A percentile compares a stretch with the other conserved stretches of the same genome.
Conservation (phyloP, 164 flowering plant species). For the Magnolia officinalis region DNA sequence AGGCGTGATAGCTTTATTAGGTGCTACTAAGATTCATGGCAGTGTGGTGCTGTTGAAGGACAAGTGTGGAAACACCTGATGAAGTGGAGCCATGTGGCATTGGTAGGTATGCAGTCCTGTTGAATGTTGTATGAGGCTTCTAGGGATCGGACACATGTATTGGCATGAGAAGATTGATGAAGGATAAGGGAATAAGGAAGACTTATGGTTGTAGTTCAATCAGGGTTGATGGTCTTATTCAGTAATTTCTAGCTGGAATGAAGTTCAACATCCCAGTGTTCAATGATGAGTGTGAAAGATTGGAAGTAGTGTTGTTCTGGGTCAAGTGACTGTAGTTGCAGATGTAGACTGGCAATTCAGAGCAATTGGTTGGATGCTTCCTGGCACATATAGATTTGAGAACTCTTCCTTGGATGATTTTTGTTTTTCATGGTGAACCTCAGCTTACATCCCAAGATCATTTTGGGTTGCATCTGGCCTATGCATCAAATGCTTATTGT, state of each 20-base stretch:
- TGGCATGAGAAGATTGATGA: slow-evolving; percentile 9
- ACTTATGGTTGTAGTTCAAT: slow-evolving; percentile 26
- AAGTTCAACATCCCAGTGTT: neutral
- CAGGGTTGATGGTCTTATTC: slow-evolving; percentile 16
- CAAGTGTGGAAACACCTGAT: neutral
- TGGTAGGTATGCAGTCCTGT: slow-evolving; percentile 10
- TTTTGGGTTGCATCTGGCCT: no score
- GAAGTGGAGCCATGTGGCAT: slow-evolving; percentile 18
- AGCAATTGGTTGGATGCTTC: no score
- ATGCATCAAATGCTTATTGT: no score
- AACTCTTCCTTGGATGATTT: no score
- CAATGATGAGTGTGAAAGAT: no score
- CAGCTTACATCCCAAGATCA: no score
- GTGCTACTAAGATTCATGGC: neutral
- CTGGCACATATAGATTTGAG: no score
- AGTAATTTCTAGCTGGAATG: slow-evolving; percentile 11
- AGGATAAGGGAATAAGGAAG: slow-evolving; percentile 14
- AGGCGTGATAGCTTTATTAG: slow-evolving; percentile 2
- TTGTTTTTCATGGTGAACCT: no score
- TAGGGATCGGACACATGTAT: slow-evolving; percentile 17
- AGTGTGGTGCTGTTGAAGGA: neutral
- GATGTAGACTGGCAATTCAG: no score
- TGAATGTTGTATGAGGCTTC: slow-evolving; percentile 20
- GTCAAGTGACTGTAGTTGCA: no score
- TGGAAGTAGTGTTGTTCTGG: no score